Conservation (phyloP, 306 rosid species). For the Lagenaria siceraria region DNA sequence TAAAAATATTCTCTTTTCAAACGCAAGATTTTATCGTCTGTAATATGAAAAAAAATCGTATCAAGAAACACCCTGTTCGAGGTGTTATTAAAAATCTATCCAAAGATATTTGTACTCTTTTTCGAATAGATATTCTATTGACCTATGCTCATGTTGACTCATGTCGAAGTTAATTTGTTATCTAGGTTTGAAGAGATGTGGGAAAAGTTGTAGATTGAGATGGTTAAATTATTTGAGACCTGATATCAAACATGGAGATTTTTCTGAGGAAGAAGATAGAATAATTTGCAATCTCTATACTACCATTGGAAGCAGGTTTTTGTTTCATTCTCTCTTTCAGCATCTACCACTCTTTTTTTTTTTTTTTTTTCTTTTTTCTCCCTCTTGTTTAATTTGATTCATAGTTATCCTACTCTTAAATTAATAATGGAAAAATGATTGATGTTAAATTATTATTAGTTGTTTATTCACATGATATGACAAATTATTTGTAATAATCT, state of each 20-base stretch:
- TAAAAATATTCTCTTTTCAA: too few relatives aligned
- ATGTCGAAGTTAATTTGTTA: background rate
- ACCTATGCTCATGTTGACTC: background rate
- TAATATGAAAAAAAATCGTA: too few relatives aligned
- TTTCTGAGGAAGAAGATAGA: conserved; percentile 73
- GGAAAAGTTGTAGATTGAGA: conserved; percentile 87
- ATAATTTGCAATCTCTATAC: conserved; percentile 68
- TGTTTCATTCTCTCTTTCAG: background rate
- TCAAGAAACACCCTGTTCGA: too few relatives aligned
- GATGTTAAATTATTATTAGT: background rate
- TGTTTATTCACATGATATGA: background rate
- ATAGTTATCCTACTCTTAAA: background rate
- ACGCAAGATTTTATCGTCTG: too few relatives aligned
- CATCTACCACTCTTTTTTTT: background rate
- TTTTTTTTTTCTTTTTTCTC: background rate
- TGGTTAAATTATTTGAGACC: conserved; percentile 97
- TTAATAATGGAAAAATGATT: background rate
- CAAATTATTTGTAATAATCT: background rate
- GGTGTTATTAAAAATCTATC: too few relatives aligned
- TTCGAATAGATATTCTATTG: background rate
- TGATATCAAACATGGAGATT: conserved; percentile 79
- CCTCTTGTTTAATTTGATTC: background rate
- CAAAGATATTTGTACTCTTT: too few relatives aligned
- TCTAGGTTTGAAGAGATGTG: conserved; percentile 81
- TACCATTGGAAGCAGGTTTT: conserved; percentile 90